A percentile compares a stretch with the other conserved stretches of the same genome.
Conservation (phyloP, 768 basidiomycete species). For the Rhizopogon rudus region DNA sequence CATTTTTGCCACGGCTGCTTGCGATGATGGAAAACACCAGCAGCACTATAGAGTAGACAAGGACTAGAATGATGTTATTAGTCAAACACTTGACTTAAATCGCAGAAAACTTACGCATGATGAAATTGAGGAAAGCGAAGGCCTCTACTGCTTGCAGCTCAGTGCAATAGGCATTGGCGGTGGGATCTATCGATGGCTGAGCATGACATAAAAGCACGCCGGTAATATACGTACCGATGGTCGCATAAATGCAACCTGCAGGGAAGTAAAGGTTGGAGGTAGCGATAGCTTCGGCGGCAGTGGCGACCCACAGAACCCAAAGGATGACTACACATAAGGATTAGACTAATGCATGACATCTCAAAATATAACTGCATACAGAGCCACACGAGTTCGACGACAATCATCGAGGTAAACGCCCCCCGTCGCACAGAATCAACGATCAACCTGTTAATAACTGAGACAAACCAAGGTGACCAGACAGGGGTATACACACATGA, state of each 20-base stretch:
- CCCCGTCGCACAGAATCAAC: constrained; percentile 31
- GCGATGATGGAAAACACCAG: constrained; percentile 21
- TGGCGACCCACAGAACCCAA: constrained; percentile 36
- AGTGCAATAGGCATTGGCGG: constrained; percentile 15
- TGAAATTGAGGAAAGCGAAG: constrained; percentile 33
- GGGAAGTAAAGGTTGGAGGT: constrained; percentile 1
- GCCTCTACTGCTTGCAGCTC: constrained; percentile 28
- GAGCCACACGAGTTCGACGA: constrained; percentile 32
- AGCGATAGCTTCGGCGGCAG: constrained; percentile 24
- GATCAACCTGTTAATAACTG: constrained; percentile 22
- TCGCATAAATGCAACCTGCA: constrained; percentile 6
- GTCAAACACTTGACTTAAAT: not conserved
- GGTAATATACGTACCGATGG: constrained; percentile 1
- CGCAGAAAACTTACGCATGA: constrained; percentile 21
- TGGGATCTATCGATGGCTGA: constrained; percentile 8
- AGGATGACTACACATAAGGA: constrained; percentile 20
- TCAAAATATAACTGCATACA: constrained; percentile 21
- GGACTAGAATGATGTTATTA: constrained; percentile 20
- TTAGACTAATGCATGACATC: not conserved
- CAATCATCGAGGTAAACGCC: constrained; percentile 34
- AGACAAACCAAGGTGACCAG: not conserved
- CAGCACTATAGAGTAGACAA: constrained; percentile 25
- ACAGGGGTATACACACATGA: constrained; percentile 16
- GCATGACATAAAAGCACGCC: not conserved
- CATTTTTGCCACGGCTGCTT: constrained; percentile 19